Conservation (phyloP, 202 grass and related monocot species). For the Zizania palustris region DNA sequence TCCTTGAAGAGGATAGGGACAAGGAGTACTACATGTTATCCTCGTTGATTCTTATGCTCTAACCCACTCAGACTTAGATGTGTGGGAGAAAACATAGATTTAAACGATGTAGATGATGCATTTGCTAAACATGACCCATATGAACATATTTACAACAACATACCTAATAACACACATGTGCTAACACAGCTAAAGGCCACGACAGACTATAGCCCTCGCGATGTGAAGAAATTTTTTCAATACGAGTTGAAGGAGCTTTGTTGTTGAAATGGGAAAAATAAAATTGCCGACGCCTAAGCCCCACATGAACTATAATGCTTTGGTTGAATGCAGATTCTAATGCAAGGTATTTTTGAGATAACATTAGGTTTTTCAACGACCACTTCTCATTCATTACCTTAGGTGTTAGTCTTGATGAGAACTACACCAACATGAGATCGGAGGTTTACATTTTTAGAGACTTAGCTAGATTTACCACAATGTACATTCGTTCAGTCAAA, state of each 20-base stretch:
- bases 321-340: background rate
- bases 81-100: no score
- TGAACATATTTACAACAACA: background rate
- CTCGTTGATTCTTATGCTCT: no score
- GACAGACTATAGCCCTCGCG: background rate
- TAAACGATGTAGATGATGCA: no score
- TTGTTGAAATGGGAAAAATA: slow-evolving; percentile 11
- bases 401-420: background rate
- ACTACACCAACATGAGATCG: background rate
- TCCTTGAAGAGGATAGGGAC: no score
- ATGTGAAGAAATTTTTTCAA: slow-evolving; percentile 10
- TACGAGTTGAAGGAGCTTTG: background rate
- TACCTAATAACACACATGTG: background rate
- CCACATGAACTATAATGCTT: background rate
- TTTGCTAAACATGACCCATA: background rate
- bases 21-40: no score
- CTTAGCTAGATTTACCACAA: slow-evolving; percentile 7
- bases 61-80: no score
- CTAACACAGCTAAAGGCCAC: no score
- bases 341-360: background rate
- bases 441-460: slow-evolving; percentile 17
- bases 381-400: background rate
- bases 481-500: background rate
- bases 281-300: background rate
- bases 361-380: background rate